These are phyloP conservation scores for Phytophthora citricola DNA, from an alignment of 352 stramenopile species.

Conservation along the genomic window DNA sequence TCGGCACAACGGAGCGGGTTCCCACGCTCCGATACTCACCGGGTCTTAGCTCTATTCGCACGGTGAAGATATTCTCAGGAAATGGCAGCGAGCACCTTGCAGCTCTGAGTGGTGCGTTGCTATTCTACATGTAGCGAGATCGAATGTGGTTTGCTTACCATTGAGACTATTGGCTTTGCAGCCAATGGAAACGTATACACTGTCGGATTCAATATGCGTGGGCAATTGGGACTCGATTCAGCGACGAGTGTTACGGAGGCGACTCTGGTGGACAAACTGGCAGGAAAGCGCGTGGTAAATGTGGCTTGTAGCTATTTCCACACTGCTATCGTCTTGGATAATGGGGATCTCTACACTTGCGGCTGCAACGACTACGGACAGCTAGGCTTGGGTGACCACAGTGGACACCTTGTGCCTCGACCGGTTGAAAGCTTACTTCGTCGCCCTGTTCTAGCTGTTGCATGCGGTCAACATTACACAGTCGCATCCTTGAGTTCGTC, in stretches of 20 bases:
- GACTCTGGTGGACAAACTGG: conserved; percentile 51
- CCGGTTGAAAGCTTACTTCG: conserved; percentile 59
- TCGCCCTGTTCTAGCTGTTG: conserved; percentile 68
- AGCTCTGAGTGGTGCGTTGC: conserved; percentile 66
- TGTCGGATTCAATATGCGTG: conserved; percentile 93
- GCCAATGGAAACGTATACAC: conserved; percentile 85
- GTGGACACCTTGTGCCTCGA: conserved; percentile 73
- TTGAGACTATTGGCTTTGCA: conserved; percentile 20
- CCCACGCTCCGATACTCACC: conserved; percentile 51
- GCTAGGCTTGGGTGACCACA: conserved; percentile 74
- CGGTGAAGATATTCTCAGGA: conserved; percentile 83
- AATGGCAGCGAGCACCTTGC: conserved; percentile 94
- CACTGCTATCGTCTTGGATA: conserved; percentile 80
- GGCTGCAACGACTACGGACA: conserved; percentile 95
- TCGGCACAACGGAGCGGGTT: conserved; percentile 82
- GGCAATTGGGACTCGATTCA: conserved; percentile 88
- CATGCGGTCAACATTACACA: conserved; percentile 93
- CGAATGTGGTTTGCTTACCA: neutral
- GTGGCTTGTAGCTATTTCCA: conserved; percentile 95
- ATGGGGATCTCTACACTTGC: conserved; percentile 86
- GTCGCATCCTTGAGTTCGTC: conserved; percentile 63
- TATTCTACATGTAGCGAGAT: neutral
- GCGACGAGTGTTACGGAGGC: conserved; percentile 68
- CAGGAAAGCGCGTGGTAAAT: conserved; percentile 65
- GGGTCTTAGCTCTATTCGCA: conserved; percentile 64